Base-by-base conservation (phyloP, 148 eudicot species). In the Dysphania ambrosioides region DNA sequence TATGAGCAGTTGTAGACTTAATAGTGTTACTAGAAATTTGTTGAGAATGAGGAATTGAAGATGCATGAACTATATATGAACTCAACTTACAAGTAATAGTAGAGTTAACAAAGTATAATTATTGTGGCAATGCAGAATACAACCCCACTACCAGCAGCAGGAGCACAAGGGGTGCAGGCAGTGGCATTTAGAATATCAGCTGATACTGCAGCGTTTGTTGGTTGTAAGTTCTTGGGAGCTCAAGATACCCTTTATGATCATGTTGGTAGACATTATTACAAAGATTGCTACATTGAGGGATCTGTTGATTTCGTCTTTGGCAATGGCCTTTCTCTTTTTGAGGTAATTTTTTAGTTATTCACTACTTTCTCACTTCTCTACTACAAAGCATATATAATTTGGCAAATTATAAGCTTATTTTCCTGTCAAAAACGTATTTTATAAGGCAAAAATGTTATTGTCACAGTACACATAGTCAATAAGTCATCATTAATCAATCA, bases 271-370 rank as follows among this genome's bases (percentile, higher is more conserved):
- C 98, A 94, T 81, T 94, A 91, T 75, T 94, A 88, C 81, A 90
- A 91, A 79, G 92, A 90, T 58, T 94, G 98, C 61, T 91, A 90
- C 74, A 92, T 94, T 73, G 92, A 94, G 73, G 98, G 98, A 60
- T 88, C 98, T 6, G 92, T 94, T 42, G 98, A 94, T 75, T 94
- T 94, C 90, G 90, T 94, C 74, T 94, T 94, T 79, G 98, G 98
- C 81, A 86, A 92, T 77, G 97, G 79, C 4, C 91, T 90, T 18
- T 92, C 98, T 47, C 86, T 94, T 19, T 94, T 83, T 73, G 93
- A 92, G 96, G 97, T 93, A 79, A 18, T 53, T 32, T 66, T 58
- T 2, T 11, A 35, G 24, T 36, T 18, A 23, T 36, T 18, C 19
- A 3, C 10, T 18, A 62, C 19, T 68, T 64, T 64, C 40, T 64